These are phyloP conservation scores for Boletus rubroflammeus DNA, from an alignment of 768 basidiomycete genomes.

Conservation along the genomic window DNA sequence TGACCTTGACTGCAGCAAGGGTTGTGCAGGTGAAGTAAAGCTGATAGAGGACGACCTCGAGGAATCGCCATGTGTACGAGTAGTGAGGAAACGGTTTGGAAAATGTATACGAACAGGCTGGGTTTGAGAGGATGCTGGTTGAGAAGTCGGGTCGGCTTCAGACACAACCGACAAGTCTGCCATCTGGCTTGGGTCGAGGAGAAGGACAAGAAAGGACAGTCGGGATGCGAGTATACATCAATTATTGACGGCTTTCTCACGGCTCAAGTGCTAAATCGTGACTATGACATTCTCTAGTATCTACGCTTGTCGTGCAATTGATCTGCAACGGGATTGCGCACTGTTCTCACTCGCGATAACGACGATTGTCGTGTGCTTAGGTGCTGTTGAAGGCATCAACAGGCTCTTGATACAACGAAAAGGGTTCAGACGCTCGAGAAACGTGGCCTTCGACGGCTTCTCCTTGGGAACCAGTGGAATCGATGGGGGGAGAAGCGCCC, in stretches of 20 bases:
- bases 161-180: conserved; percentile 26
- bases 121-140: conserved; percentile 10
- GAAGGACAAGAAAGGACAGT: neutral
- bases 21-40: conserved; percentile 14
- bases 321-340: conserved; percentile 6
- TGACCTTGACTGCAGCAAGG: conserved; percentile 13
- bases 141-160: conserved; percentile 16
- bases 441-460: neutral
- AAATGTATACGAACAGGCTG: conserved; percentile 33
- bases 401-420: conserved; percentile 2
- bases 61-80: conserved; percentile 25
- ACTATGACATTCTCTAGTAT: neutral
- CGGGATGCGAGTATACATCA: neutral
- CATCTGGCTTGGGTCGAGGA: conserved; percentile 19
- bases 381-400: neutral
- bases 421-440: conserved; percentile 12
- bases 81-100: conserved; percentile 29
- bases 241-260: conserved; percentile 15
- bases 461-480: conserved; percentile 1
- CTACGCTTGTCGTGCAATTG: conserved; percentile 12
- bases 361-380: neutral
- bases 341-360: conserved; percentile 7
- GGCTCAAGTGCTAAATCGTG: neutral
- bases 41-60: conserved; percentile 32
- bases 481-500: neutral